phyloP scores from a whole-genome alignment of 108 stramenopile genomes.

The Skeletonema potamos region DNA sequence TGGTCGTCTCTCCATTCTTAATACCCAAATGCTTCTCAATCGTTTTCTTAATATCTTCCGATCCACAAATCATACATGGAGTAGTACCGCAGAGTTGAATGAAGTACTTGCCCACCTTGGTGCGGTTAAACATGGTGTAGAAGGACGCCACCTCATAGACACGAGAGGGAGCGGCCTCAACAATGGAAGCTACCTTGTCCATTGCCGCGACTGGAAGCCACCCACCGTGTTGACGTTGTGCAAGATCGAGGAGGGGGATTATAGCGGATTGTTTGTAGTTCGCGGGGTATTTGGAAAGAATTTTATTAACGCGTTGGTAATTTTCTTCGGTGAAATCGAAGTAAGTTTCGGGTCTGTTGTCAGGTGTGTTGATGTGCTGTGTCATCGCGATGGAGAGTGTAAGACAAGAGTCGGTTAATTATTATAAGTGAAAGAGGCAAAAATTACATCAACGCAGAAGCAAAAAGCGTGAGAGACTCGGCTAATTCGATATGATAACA shows the following conservation, averaged over 20 bases:
- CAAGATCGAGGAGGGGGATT: conserved; percentile 95
- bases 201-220: conserved; percentile 99
- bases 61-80: conserved; percentile 99
- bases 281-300: conserved; percentile 94
- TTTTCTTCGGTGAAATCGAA: conserved; percentile 97
- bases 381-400: neutral
- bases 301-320: conserved; percentile 89
- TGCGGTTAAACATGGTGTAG: conserved; percentile 99
- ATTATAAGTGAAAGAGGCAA: too few relatives aligned
- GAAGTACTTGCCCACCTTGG: conserved; percentile 99
- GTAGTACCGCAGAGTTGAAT: conserved; percentile 99
- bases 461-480: neutral
- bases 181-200: conserved; percentile 98
- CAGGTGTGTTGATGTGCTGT: conserved; percentile 93
- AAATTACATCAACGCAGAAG: neutral
- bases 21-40: conserved; percentile 97
- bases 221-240: conserved; percentile 96
- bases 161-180: conserved; percentile 84
- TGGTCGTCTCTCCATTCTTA: conserved; percentile 94
- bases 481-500: neutral
- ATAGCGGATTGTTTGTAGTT: conserved; percentile 98
- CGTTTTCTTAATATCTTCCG: conserved; percentile 97
- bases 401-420: neutral
- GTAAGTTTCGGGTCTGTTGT: conserved; percentile 88
- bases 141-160: conserved; percentile 99